Evolutionary conservation across 78 protist genomes (phyloP).

Genomic region (Monocercomonoides exilis): DNA sequence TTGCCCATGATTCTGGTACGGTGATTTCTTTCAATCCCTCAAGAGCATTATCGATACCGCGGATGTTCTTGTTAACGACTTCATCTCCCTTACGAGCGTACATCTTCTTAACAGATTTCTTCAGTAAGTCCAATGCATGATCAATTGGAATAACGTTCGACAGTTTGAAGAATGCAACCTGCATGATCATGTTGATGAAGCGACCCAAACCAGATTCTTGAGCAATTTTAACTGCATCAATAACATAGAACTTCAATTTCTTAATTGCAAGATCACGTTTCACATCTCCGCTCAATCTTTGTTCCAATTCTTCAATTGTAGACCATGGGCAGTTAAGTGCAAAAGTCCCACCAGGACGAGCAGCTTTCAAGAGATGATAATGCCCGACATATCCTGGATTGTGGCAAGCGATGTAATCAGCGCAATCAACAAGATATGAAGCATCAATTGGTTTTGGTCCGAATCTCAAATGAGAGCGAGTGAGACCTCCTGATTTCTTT

Average conservation of each 20-base stretch:
- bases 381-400: constrained; percentile 30
- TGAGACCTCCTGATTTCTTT: constrained; percentile 52
- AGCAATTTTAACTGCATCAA: constrained; percentile 53
- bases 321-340: constrained; percentile 39
- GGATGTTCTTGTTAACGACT: constrained; percentile 43
- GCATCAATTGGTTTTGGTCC: constrained; percentile 47
- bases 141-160: constrained; percentile 50
- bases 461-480: constrained; percentile 61
- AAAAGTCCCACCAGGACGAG: constrained; percentile 31
- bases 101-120: constrained; percentile 32
- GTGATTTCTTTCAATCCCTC: not conserved
- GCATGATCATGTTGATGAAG: constrained; percentile 60
- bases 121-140: constrained; percentile 44
- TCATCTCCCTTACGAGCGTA: constrained; percentile 47
- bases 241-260: constrained; percentile 39
- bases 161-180: constrained; percentile 54
- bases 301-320: constrained; percentile 31
- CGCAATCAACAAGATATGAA: constrained; percentile 38
- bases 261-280: constrained; percentile 27
- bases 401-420: constrained; percentile 67
- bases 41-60: constrained; percentile 41
- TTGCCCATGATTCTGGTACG: constrained; percentile 15
- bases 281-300: constrained; percentile 28
- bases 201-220: constrained; percentile 22
- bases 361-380: constrained; percentile 29